Evolutionary conservation across 2,329 filamentous ascomycete genomes (phyloP), one percentile per base, ranked within the genome.

Genomic region (Hymenoscyphus occultus): DNA sequence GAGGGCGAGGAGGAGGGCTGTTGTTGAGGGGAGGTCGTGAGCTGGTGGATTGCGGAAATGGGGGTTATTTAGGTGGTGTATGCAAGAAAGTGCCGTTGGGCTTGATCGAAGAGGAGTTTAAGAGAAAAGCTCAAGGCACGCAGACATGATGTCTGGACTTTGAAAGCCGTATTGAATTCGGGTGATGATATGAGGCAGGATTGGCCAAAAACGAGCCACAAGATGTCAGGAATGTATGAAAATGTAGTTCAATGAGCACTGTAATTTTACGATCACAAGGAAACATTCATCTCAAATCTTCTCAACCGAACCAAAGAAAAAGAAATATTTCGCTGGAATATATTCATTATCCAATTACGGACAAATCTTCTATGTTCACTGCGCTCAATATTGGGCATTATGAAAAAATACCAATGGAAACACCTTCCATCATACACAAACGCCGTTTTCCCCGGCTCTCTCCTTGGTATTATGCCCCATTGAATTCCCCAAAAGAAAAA

Each of bases 1-100:
- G 42, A 66, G 67, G 63, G 69, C 67, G 48, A 67, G 67, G 65
- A 72, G 71, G 59, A 69, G 60, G 31, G 65, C 63, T 4, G 63
- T 54, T 28, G 19, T 19, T 54, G 48, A 13, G 19, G 7, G 19
- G 48, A 19, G 42, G 16, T 2, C 16, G 42, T n/a, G 42, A 54
- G 48, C 22, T n/a, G 19, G 10, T 7, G 19, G n/a, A 10, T 54
- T 54, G 48, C 22, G 13, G 10, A 9, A 31, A 2, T 28, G 28
- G 64, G 31, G 64, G 42, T 59, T 62, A 54, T 56, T 5, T 0
- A 10, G 9, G 9, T 35, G 35, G 9, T 7, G 35, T 35, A 35
- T 35, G 28, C 28, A 3, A 3, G 28, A 28, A 28, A 28, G 28
- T 28, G 28, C 28, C 28, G 28, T 28, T 28, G 28, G 2, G 28